Base-by-base conservation (phyloP, 331 rosid species). In the Stylosanthes scabra region DNA sequence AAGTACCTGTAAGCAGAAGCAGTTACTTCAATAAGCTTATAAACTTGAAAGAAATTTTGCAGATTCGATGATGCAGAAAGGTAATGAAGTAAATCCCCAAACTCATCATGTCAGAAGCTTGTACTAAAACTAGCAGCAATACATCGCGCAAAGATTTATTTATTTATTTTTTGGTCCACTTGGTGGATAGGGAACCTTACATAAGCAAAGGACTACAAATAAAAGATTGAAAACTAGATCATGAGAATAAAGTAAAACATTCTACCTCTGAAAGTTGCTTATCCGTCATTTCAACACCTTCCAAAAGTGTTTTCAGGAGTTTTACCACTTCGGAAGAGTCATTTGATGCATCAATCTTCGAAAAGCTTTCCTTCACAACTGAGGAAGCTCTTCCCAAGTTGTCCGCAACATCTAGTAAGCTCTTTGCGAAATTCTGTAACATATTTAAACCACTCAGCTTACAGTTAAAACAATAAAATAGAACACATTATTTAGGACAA, bases 251-350 rank as follows among this genome's bases (percentile, higher is more conserved):
- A 61, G 63, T 67, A 49, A 8, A 78, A 59, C n/a, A 66, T 49
- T 60, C 51, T 80, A 94, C 99, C 93, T 91, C 97, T 12, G 78
- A 46, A 65, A 94, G 88, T 78, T 94, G 97, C 77, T 89, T 94
- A 75, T 94, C 96, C 1, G 97, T 94, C 99, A 94, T 94, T 83
- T 85, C 97, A 72, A 94, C 99, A 50, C 99, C 97, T 83, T 91
- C 92, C 59, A 91, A 82, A 78, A 94, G 97, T 16, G 97, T 90
- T 83, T 89, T 87, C 63, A 91, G 71, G 16, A 91, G 95, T 61
- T 93, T 91, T 4, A 71, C 85, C 0, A 86, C 90, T 59, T 86
- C 96, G 9, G 83, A 7, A 52, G 96, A 83, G 70, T 88, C 97
- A 44, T 60, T 80, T 4, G 93, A 73, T 12, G 82, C 20, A 71